Evolutionary conservation across 2,329 filamentous ascomycete species (phyloP), one percentile per base, ranked within the genome.

Genomic region (Colletotrichum magnum): DNA sequence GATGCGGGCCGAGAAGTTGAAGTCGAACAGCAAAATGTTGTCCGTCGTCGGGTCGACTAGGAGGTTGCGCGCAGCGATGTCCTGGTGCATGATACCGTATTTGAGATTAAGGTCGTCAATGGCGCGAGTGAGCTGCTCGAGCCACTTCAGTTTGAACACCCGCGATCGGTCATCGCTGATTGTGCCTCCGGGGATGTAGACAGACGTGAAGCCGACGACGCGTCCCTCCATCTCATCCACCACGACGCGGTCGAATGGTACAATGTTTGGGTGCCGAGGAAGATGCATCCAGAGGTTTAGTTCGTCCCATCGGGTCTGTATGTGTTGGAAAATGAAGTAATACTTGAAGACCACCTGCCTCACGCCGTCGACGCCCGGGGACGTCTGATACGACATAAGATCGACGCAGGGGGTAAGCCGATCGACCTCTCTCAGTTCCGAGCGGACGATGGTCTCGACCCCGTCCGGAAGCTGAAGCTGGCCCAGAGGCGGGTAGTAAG

Each of bases 61-160:
- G 5, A 83, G 73, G 64, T 83, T 83, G 39, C 78, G 75, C 3
- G 78, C 70, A 4, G 77, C 75, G 58, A 84, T 74, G 63, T 82
- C 81, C 67, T 81, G 77, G 71, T 83, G 81, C 48, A 74, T 71
- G 45, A 83, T 76, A 32, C 81, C 80, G 43, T 78, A 70, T 43
- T 75, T 63, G 12, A 82, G 72, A 60, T 83, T 83, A 28, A 83
- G 72, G 43, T 78, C 75, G 61, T 83, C 80, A 7, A 83, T 74
- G 6, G 80, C 75, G 0, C 73, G 7, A 0, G 76, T 77, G 0
- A 84, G 77, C 64, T 84, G 81, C 16, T 74, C 67, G 0, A 82
- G 71, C 77, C 79, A 82, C 58, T 76, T 50, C 5, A 56, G 32
- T n/a, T 56, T 56, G 32, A 56, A 56, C 16, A 43, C 36, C 10